A percentile compares a stretch with the other conserved stretches of the same genome.
These are phyloP conservation scores for Metschnikowia vanudenii DNA, from an alignment of 805 yeast genomes.

Conservation along the genomic window DNA sequence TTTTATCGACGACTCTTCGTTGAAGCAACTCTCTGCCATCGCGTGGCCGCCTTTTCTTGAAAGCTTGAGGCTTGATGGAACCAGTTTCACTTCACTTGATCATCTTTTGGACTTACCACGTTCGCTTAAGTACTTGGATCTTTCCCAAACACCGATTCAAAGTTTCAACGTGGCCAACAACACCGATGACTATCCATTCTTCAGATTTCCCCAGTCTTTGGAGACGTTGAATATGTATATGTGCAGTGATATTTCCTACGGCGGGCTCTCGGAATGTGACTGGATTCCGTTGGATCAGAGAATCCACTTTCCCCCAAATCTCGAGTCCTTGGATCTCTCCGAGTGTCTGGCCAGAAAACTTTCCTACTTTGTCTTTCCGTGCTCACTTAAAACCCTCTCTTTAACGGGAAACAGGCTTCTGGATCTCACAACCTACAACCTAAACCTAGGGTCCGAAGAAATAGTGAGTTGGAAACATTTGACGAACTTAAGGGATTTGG, in stretches of 20 bases:
- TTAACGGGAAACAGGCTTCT: slow-evolving; percentile 27
- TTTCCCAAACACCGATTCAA: slow-evolving; percentile 25
- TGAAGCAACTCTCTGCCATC: slow-evolving; percentile 18
- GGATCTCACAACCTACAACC: slow-evolving; percentile 23
- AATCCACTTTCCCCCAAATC: slow-evolving; percentile 23
- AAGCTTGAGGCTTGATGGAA: slow-evolving; percentile 25
- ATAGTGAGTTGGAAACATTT: slow-evolving; percentile 26
- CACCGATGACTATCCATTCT: slow-evolving; percentile 17
- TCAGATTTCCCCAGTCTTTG: slow-evolving; percentile 31
- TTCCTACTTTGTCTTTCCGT: slow-evolving; percentile 25
- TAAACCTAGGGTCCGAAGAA: slow-evolving; percentile 3
- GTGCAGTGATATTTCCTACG: slow-evolving; percentile 15
- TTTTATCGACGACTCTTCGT: slow-evolving; percentile 19
- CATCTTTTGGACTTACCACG: slow-evolving; percentile 22
- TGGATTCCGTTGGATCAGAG: slow-evolving; percentile 13
- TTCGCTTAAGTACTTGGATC: slow-evolving; percentile 24
- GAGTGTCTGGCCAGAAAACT: slow-evolving; percentile 25
- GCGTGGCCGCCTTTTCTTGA: slow-evolving; percentile 27
- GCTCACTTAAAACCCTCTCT: slow-evolving; percentile 22
- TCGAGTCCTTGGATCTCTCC: slow-evolving; percentile 24
- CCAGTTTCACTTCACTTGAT: slow-evolving; percentile 22
- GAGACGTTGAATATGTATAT: slow-evolving; percentile 22
- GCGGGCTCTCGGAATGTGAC: slow-evolving; percentile 2
- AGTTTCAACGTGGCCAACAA: slow-evolving; percentile 15
- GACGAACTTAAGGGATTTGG: slow-evolving; percentile 22